Evolutionary conservation across 73 alveolate genomes (phyloP).

Genomic region (Stentor roeselii): DNA sequence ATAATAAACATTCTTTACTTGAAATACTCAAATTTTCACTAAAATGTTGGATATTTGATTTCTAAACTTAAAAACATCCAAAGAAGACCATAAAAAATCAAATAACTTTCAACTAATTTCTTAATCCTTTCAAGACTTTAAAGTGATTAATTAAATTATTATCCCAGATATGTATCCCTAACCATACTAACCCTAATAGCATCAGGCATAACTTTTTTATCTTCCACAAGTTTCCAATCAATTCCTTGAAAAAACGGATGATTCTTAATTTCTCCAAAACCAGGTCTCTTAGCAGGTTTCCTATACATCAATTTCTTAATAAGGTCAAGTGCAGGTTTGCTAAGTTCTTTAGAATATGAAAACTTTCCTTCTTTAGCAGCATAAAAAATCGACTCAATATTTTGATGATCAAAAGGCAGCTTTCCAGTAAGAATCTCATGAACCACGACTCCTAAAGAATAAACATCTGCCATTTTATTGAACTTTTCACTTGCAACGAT

Average conservation of each 20-base stretch:
- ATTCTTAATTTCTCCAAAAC: conserved; percentile 47
- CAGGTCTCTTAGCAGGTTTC: conserved; percentile 65
- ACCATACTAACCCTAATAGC: too few relatives aligned
- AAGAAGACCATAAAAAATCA: too few relatives aligned
- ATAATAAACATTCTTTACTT: too few relatives aligned
- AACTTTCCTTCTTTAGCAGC: conserved; percentile 29
- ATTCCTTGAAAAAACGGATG: conserved; percentile 69
- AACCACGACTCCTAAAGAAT: conserved; percentile 69
- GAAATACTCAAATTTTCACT: too few relatives aligned
- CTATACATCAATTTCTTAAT: conserved; percentile 46
- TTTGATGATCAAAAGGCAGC: conserved; percentile 57
- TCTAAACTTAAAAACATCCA: too few relatives aligned
- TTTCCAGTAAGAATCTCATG: conserved; percentile 64
- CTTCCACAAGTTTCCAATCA: conserved; percentile 44
- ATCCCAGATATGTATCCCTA: too few relatives aligned
- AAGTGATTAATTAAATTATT: too few relatives aligned
- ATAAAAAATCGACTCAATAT: conserved; percentile 32
- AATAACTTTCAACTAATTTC: too few relatives aligned
- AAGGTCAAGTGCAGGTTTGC: conserved; percentile 41
- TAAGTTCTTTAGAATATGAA: conserved; percentile 32
- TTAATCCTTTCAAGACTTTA: too few relatives aligned
- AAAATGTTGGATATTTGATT: too few relatives aligned
- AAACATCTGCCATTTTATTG: conserved; percentile 71
- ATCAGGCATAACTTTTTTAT: background rate
- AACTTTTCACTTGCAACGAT: conserved; percentile 52